Base-by-base conservation (phyloP, 352 stramenopile genomes). In the Phytophthora pseudosyringae region DNA sequence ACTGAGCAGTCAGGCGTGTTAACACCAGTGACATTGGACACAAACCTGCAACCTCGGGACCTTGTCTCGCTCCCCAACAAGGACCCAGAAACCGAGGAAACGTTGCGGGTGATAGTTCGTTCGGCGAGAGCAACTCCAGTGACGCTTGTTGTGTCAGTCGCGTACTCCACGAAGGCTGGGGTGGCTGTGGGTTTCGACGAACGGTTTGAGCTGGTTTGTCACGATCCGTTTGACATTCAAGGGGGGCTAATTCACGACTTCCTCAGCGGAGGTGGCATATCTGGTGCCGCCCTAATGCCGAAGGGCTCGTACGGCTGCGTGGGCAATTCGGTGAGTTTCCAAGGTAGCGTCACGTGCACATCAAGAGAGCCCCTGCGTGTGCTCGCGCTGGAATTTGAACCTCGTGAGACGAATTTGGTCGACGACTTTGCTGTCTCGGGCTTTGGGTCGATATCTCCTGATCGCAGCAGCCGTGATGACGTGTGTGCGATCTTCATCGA, bases 161-260 rank as follows among this genome's bases (percentile, higher is more conserved):
- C 80, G 28, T 94, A 94, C 49, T 71, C 75, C 4, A 94, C 83
- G 21, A 91, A 89, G 46, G 72, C 62, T 36, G 83, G 86, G 0
- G 86, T 92, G 6, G 61, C 78, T 39, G 82, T 92, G 15, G 78
- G 72, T 26, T 64, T 91, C 18, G 81, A 91, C 33, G 82, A 92
- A 59, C 70, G 80, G 3, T 92, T 88, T 47, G 76, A 91, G 25
- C 47, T 94, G 5, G 33, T 71, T 5, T 94, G 86, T 46, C 71
- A 78, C 18, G 71, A 91, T 48, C 81, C 86, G 39, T 91, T 94
- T 54, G 44, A 47, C 3, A 71, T 93, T 46, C 70, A 61, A 35
- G 81, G 75, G 29, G 71, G 69, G 1, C 77, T 93, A 35, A 73
- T 90, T 38, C 78, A 91, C 43, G 85, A 93, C 33, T 91, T 85